Base-by-base conservation (phyloP, 345 rosid genomes). In the Lenwebbia sp. region DNA sequence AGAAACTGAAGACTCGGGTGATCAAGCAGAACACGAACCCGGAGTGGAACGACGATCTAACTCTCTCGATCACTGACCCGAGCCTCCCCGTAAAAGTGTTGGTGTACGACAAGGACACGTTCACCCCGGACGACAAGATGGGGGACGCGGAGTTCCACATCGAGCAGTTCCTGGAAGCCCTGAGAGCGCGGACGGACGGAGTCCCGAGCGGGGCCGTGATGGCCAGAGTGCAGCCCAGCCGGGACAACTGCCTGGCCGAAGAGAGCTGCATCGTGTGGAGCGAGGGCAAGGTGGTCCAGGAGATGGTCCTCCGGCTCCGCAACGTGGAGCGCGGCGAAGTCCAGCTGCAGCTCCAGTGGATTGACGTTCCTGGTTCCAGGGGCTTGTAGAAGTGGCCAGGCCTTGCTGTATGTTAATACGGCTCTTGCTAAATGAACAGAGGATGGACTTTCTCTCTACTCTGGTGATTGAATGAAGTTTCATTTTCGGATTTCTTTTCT, bases 1-100 rank as follows among this genome's bases (percentile, higher is more conserved):
- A 94, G 99, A 96, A 93, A 88, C 84, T 97, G 89, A 96, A 94
- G 89, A 96, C 96, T 75, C 93, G 94, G 1, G 96, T 95, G 26
- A 87, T 95, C 51, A 94, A 94, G 87, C 88, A 90, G 54, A 87
- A 88, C 84, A 54, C 92, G 28, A 97, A 97, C 86, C 99, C 98
- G 5, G 95, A 92, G 82, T 96, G 99, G 99, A 90, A 96, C 65
- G 99, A 96, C 8, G 92, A 90, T 25, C 92, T 97, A 55, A 97
- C 99, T 51, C 95, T 97, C 51, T 92, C 96, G 8, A 85, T 97
- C 78, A 26, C 87, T 7, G 98, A 96, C 87, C 93, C 96, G 10
- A 89, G 25, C 87, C 91, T 92, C 78, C 96, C 98, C 0, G 23
- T 97, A 82, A 91, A 88, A 89, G 84, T 97, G 82, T 98, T 95